Conservation (phyloP, 2,329 filamentous ascomycete species). For the Beauveria caledonica region DNA sequence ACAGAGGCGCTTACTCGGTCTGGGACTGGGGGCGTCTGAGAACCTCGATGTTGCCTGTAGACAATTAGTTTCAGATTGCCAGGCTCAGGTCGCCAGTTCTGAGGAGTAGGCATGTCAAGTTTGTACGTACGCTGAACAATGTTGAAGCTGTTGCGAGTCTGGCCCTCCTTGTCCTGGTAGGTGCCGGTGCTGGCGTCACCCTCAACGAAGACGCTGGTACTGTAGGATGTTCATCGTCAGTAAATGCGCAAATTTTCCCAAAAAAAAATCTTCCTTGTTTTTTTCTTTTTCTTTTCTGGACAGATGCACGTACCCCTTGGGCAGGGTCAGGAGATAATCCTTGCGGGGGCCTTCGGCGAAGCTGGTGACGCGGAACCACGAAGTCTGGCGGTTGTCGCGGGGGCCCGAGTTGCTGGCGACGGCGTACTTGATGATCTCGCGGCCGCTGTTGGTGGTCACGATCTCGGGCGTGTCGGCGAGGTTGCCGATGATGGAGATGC, state of each 20-base stretch:
- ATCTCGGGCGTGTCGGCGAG: slow-evolving; percentile 74
- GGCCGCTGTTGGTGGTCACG: slow-evolving; percentile 58
- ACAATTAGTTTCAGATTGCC: neutral
- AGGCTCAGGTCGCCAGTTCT: too few species aligned
- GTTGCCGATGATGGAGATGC: slow-evolving; percentile 80
- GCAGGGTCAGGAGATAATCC: slow-evolving; percentile 63
- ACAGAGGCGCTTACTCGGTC: slow-evolving; percentile 14
- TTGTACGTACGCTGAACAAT: slow-evolving; percentile 72
- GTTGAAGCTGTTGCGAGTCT: slow-evolving; percentile 54
- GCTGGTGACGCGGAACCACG: slow-evolving; percentile 74
- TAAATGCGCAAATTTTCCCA: neutral
- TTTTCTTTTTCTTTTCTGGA: neutral
- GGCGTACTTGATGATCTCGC: slow-evolving; percentile 68
- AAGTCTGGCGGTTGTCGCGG: slow-evolving; percentile 64
- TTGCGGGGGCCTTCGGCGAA: slow-evolving; percentile 65
- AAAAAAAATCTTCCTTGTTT: too few species aligned
- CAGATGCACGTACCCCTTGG: slow-evolving; percentile 66
- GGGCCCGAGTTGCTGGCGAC: slow-evolving; percentile 62
- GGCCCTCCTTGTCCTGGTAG: slow-evolving; percentile 65
- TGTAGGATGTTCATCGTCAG: slow-evolving; percentile 27
- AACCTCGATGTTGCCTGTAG: slow-evolving; percentile 37
- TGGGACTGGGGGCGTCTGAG: slow-evolving; percentile 33
- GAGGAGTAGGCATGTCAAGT: neutral
- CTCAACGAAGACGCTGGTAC: slow-evolving; percentile 73
- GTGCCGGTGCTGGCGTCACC: slow-evolving; percentile 64